These are phyloP conservation scores for Amphibolis antarctica DNA, from an alignment of 106 monocot genomes.

Conservation along the genomic window DNA sequence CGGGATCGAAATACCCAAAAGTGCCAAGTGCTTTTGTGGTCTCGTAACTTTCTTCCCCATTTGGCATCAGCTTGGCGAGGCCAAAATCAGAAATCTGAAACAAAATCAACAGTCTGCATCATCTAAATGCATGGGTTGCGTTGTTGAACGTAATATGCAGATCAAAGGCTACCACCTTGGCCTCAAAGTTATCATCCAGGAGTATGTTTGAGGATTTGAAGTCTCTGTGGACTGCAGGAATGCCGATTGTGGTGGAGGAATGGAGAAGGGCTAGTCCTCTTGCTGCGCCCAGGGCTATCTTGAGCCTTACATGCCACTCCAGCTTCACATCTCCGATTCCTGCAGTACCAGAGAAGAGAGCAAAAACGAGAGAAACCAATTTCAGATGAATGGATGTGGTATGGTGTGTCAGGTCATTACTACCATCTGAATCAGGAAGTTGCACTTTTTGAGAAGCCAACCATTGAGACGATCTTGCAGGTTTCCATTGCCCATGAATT, in stretches of 20 bases:
- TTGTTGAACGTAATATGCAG: background rate
- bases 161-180: conserved; percentile 40
- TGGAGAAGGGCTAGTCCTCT: conserved; percentile 82
- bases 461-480: conserved; percentile 64
- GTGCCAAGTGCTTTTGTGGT: conserved; percentile 66
- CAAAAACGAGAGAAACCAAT: background rate
- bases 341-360: background rate
- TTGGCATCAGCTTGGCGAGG: conserved; percentile 83
- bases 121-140: background rate
- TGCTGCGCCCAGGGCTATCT: conserved; percentile 70
- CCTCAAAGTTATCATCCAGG: conserved; percentile 44
- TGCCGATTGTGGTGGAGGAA: conserved; percentile 41
- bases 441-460: conserved; percentile 9
- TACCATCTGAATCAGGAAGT: background rate
- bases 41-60: conserved; percentile 39
- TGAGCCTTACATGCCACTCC: conserved; percentile 70
- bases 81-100: conserved; percentile 87
- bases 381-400: background rate
- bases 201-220: conserved; percentile 94
- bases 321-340: conserved; percentile 49
- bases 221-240: conserved; percentile 74
- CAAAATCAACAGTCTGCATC: background rate
- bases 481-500: conserved; percentile 74
- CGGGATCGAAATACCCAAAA: conserved; percentile 92
- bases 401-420: too few species aligned